Base-by-base conservation (phyloP, 768 basidiomycete genomes). In the Mycena venus region DNA sequence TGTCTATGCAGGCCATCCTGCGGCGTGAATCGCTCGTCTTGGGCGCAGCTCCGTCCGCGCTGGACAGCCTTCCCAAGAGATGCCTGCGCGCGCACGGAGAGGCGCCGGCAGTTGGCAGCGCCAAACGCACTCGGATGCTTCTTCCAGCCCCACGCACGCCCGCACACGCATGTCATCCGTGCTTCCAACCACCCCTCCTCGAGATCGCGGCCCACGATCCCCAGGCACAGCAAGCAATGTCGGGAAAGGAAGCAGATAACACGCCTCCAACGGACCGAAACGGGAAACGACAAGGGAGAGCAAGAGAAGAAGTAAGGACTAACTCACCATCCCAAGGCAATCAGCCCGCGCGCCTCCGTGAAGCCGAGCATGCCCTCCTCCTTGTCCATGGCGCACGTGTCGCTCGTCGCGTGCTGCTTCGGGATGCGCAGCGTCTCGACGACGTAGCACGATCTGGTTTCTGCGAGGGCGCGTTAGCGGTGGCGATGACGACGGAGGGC, bases 341-440 rank as follows among this genome's bases (percentile, higher is more conserved):
- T 93, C 78, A 97, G 82, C 76, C 89, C 90, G 73, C 94, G 85
- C 79, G 92, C 91, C 79, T 96, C 94, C 76, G 95, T 95, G 80
- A 95, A n/a, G 77, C 91, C 89, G 83, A 96, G 84, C 12, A 96
- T 94, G n/a, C n/a, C n/a, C n/a, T n/a, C n/a, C n/a, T n/a, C n/a
- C 60, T 94, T 92, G 66, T 95, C 92, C 93, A 96, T 97, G 25
- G 92, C 91, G 82, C 96, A 97, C 21, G 95, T 96, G 84, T 97
- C 95, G 70, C 92, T 91, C 74, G 95, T 96, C 71, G 95, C 92
- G 72, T 91, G 92, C 79, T 98, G 96, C 82, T 90, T 94, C 23
- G 96, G 96, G 23, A 97, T 92, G 79, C 97, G 83, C 79, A 98
- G 82, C 56, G 93, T 94, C n/a, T n/a, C 92, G n/a, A 96, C 94